These are phyloP conservation scores for Coniochaeta sp. DNA, from an alignment of 2,329 filamentous ascomycete species.

Conservation along the genomic window DNA sequence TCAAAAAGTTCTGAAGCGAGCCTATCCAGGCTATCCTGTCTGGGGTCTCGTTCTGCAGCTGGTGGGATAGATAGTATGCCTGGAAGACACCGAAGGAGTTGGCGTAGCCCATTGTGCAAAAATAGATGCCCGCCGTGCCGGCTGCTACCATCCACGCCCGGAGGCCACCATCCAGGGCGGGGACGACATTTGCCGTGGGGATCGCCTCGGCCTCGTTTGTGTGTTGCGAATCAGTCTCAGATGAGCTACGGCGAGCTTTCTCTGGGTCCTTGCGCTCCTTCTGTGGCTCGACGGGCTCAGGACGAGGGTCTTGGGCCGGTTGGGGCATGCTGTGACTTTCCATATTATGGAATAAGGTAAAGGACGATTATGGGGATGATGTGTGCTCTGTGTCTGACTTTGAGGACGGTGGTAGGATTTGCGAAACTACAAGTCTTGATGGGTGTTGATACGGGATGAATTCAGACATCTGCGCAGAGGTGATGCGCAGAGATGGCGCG, in stretches of 20 bases:
- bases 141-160: neutral
- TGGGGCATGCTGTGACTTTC: neutral
- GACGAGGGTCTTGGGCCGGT: neutral
- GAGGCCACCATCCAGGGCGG: neutral
- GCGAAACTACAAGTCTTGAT: too few relatives aligned
- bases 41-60: constrained; percentile 17
- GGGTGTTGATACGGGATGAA: too few relatives aligned
- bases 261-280: neutral
- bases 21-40: constrained; percentile 29
- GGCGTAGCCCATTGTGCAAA: constrained; percentile 39
- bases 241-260: neutral
- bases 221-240: neutral
- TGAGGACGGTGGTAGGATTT: too few relatives aligned
- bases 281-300: neutral
- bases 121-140: neutral
- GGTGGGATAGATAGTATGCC: constrained; percentile 34
- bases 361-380: too few relatives aligned
- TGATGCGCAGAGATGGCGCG: too few relatives aligned
- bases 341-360: too few relatives aligned
- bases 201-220: neutral
- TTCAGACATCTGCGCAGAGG: too few relatives aligned
- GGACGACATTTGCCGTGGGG: neutral
- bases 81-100: constrained; percentile 49
- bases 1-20: constrained; percentile 21
- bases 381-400: too few relatives aligned